Conservation (phyloP, 495 filamentous ascomycete species). For the Hyaloscypha bicolor region DNA sequence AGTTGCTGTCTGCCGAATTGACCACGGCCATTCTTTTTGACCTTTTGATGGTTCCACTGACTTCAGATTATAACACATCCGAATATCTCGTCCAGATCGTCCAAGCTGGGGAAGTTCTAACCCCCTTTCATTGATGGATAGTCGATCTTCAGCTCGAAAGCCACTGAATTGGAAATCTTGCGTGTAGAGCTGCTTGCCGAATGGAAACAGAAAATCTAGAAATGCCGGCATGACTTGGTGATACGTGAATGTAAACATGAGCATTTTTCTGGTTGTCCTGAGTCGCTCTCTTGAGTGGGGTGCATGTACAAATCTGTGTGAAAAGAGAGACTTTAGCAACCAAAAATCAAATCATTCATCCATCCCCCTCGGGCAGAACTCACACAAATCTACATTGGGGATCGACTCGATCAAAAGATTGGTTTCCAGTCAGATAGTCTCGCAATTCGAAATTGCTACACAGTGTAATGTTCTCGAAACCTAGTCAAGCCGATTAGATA, state of each 20-base stretch:
- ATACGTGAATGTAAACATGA: slow-evolving; percentile 39
- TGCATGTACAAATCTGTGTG: slow-evolving; percentile 39
- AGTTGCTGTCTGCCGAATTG: slow-evolving; percentile 43
- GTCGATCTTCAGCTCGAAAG: slow-evolving; percentile 14
- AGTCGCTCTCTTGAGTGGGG: slow-evolving; percentile 34
- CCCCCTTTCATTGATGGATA: slow-evolving; percentile 27
- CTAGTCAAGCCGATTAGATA: neutral
- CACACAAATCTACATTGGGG: slow-evolving; percentile 31
- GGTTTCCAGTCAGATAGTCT: neutral
- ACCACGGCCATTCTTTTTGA: slow-evolving; percentile 41
- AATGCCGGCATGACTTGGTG: slow-evolving; percentile 48
- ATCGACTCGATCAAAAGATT: slow-evolving; percentile 12
- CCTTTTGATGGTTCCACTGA: slow-evolving; percentile 41
- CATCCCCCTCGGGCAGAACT: no score
- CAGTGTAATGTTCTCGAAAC: neutral
- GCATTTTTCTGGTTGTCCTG: slow-evolving; percentile 37
- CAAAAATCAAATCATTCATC: neutral
- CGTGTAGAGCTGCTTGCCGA: slow-evolving; percentile 43
- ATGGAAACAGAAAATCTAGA: slow-evolving; percentile 45
- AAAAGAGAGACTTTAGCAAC: neutral
- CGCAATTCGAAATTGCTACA: neutral
- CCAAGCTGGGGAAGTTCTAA: slow-evolving; percentile 38
- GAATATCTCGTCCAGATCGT: slow-evolving; percentile 43
- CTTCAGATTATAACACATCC: slow-evolving; percentile 47
- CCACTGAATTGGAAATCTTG: slow-evolving; percentile 32